Conservation (phyloP, 78 protist genomes). For the Monosiga brevicollis region DNA sequence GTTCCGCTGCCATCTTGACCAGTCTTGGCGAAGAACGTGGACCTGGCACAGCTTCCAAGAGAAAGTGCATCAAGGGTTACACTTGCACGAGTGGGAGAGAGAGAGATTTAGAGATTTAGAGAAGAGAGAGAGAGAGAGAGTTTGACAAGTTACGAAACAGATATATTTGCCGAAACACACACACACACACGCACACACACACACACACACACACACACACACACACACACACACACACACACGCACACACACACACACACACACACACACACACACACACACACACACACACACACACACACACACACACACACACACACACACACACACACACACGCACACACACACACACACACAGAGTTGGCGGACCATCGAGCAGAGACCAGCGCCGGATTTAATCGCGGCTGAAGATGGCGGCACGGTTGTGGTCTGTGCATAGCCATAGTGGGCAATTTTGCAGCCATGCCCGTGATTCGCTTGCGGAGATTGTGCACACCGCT, state of each 20-base stretch:
- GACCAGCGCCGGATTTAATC: slow-evolving; percentile 36
- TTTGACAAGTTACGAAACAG: not conserved
- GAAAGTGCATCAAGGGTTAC: too few relatives aligned
- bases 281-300: not conserved
- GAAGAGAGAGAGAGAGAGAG: not conserved
- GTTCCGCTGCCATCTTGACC: slow-evolving; percentile 43
- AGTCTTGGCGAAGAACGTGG: slow-evolving; percentile 31
- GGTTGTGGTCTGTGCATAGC: slow-evolving; percentile 13
- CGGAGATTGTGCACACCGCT: slow-evolving; percentile 27
- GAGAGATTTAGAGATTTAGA: not conserved
- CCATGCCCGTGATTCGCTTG: slow-evolving; percentile 60
- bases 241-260: not conserved
- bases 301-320: not conserved
- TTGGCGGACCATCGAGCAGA: slow-evolving; percentile 20
- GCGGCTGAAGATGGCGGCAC: slow-evolving; percentile 15
- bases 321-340: not conserved
- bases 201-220: not conserved
- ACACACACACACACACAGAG: not conserved
- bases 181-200: not conserved
- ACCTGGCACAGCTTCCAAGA: slow-evolving; percentile 29
- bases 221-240: not conserved
- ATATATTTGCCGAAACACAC: not conserved
- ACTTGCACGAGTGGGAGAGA: not conserved
- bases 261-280: not conserved
- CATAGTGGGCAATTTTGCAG: slow-evolving; percentile 53